phyloP scores from a whole-genome alignment of 78 protist genomes.

The Diacronema lutheri region DNA sequence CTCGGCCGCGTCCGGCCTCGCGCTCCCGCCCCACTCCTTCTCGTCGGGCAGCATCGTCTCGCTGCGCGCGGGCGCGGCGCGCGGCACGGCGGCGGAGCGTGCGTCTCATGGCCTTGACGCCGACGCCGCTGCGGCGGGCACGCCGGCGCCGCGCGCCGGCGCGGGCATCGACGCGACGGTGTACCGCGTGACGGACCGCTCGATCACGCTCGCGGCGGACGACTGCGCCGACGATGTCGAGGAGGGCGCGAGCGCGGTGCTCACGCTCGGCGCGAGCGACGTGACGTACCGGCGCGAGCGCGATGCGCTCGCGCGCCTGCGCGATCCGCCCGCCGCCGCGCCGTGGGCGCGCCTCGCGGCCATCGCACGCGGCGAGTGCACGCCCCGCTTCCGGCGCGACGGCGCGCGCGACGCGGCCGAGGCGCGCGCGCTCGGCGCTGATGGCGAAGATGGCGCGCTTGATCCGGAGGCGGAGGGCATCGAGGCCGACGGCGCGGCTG shows the following conservation, averaged over 20 bases:
- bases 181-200: background rate
- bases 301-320: background rate
- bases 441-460: too few relatives aligned
- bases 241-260: background rate
- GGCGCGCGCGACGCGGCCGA: too few relatives aligned
- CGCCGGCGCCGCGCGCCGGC: too few relatives aligned
- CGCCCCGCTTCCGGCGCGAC: too few relatives aligned
- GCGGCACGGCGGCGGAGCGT: background rate
- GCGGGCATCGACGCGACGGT: background rate
- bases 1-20: background rate
- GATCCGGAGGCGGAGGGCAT: too few relatives aligned
- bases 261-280: conserved; percentile 45
- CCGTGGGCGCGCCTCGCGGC: too few relatives aligned
- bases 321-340: background rate
- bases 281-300: conserved; percentile 55
- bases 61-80: background rate
- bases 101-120: background rate
- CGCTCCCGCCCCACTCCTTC: background rate
- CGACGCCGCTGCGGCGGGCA: background rate
- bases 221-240: background rate
- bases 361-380: too few relatives aligned
- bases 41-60: background rate
- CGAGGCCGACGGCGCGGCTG: background rate
- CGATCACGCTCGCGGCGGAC: background rate
- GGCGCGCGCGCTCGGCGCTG: too few relatives aligned